A percentile compares a stretch with the other conserved stretches of the same genome.
These are phyloP conservation scores for Colletotrichum neosansevieriae DNA, from an alignment of 2,329 filamentous ascomycete genomes.

Conservation along the genomic window DNA sequence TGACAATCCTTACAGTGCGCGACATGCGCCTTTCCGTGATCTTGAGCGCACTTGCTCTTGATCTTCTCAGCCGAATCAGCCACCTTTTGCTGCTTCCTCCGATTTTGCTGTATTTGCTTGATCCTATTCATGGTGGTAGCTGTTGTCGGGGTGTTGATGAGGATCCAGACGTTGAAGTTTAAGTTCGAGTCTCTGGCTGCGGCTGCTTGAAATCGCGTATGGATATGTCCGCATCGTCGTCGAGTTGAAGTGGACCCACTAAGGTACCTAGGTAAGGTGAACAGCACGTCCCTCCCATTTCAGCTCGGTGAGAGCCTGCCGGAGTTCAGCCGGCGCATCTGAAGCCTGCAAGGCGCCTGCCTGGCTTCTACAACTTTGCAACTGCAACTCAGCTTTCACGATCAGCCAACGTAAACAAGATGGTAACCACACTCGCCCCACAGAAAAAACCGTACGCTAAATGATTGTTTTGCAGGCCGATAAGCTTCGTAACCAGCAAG, in stretches of 20 bases:
- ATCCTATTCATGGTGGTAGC: slow-evolving; percentile 9
- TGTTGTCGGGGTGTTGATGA: neutral
- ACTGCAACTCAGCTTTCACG: neutral
- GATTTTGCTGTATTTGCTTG: slow-evolving; percentile 22
- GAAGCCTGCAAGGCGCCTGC: neutral
- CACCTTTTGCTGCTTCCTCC: slow-evolving; percentile 21
- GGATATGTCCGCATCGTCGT: neutral
- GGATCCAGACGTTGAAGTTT: neutral
- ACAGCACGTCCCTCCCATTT: slow-evolving; percentile 11
- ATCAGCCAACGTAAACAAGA: slow-evolving; percentile 10
- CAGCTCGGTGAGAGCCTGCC: slow-evolving; percentile 15
- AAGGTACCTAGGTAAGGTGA: no score
- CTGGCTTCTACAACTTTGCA: neutral
- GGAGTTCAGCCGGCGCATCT: slow-evolving; percentile 39
- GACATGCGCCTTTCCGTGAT: slow-evolving; percentile 58
- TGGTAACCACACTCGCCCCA: slow-evolving; percentile 6
- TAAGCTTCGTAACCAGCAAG: slow-evolving; percentile 96
- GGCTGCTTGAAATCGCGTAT: neutral
- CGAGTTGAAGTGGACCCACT: slow-evolving; percentile 5
- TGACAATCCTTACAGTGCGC: slow-evolving; percentile 63
- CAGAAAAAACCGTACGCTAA: neutral
- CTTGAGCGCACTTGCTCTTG: slow-evolving; percentile 55
- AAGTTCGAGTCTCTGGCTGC: neutral
- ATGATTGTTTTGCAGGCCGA: slow-evolving; percentile 73
- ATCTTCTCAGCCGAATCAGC: slow-evolving; percentile 57